These are phyloP conservation scores for Candida rishiriensis DNA, from an alignment of 805 yeast species.

Conservation along the genomic window DNA sequence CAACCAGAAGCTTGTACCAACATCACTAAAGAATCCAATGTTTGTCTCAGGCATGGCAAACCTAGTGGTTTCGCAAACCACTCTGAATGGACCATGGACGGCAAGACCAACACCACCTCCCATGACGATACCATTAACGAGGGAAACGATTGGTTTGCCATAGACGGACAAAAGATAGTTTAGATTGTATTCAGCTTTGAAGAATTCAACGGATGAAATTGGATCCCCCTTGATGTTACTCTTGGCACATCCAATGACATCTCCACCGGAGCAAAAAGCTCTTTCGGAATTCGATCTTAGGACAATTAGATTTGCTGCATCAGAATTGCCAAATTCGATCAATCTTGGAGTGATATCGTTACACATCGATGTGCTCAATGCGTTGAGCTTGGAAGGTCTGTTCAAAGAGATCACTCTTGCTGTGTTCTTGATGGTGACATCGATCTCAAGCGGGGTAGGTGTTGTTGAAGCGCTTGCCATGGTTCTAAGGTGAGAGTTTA, in stretches of 20 bases:
- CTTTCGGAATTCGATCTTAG: conserved; percentile 61
- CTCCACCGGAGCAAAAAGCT: conserved; percentile 96
- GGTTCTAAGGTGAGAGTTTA: conserved; percentile 10
- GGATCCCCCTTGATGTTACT: conserved; percentile 46
- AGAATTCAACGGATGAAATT: conserved; percentile 55
- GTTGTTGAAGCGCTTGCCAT: conserved; percentile 16
- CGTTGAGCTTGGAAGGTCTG: conserved; percentile 80
- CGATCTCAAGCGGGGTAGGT: conserved; percentile 42
- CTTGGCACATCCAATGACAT: conserved; percentile 75
- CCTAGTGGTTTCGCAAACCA: conserved; percentile 87
- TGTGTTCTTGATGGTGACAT: conserved; percentile 55
- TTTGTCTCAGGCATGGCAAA: conserved; percentile 98
- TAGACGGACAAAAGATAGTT: conserved; percentile 79
- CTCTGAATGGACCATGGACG: conserved; percentile 86
- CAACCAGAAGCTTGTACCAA: conserved; percentile 87
- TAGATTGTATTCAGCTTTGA: conserved; percentile 75
- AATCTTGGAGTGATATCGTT: conserved; percentile 66
- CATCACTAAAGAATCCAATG: conserved; percentile 95
- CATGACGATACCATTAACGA: conserved; percentile 92
- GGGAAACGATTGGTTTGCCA: conserved; percentile 78
- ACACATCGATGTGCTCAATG: conserved; percentile 76
- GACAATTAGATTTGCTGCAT: conserved; percentile 58
- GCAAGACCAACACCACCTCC: conserved; percentile 97
- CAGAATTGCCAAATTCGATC: conserved; percentile 69
- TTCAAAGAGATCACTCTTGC: conserved; percentile 74